phyloP scores from a whole-genome alignment of 768 basidiomycete species.

The Suillus lakei region DNA sequence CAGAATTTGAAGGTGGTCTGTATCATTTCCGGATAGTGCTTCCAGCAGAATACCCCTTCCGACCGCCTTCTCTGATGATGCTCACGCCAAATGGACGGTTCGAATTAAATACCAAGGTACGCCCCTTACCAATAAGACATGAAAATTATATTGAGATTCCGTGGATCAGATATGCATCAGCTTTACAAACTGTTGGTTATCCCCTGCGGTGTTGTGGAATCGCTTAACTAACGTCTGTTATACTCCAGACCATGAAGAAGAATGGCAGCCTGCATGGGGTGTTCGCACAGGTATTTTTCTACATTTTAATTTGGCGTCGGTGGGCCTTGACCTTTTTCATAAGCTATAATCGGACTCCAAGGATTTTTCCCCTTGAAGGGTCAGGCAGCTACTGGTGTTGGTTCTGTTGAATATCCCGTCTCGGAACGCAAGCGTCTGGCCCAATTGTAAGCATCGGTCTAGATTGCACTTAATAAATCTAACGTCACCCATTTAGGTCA shows the following conservation, averaged over 20 bases:
- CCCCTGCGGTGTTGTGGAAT: conserved; percentile 17
- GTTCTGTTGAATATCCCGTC: conserved; percentile 81
- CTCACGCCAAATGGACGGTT: conserved; percentile 97
- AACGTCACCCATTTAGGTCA: conserved; percentile 54
- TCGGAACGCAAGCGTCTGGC: conserved; percentile 82
- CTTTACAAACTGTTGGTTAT: conserved; percentile 80
- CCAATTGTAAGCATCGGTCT: conserved; percentile 55
- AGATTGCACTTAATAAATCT: conserved; percentile 14
- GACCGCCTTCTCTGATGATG: conserved; percentile 94
- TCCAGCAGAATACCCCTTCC: conserved; percentile 95
- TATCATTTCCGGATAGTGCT: conserved; percentile 93
- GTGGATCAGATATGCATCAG: conserved; percentile 82
- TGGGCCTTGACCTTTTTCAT: conserved; percentile 15
- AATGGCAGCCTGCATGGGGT: conserved; percentile 99
- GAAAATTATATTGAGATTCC: background rate
- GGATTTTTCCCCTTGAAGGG: conserved; percentile 90
- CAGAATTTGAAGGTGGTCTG: conserved; percentile 93
- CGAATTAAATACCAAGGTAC: conserved; percentile 92
- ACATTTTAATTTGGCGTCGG: conserved; percentile 15
- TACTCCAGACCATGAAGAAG: conserved; percentile 83
- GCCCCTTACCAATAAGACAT: conserved; percentile 19
- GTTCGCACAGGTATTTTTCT: conserved; percentile 79
- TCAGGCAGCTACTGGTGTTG: conserved; percentile 84
- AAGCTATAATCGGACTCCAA: conserved; percentile 87
- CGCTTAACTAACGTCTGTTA: conserved; percentile 33